Base-by-base conservation (phyloP, 1,284 basidiomycete species). In the Phellinidium pouzarii region DNA sequence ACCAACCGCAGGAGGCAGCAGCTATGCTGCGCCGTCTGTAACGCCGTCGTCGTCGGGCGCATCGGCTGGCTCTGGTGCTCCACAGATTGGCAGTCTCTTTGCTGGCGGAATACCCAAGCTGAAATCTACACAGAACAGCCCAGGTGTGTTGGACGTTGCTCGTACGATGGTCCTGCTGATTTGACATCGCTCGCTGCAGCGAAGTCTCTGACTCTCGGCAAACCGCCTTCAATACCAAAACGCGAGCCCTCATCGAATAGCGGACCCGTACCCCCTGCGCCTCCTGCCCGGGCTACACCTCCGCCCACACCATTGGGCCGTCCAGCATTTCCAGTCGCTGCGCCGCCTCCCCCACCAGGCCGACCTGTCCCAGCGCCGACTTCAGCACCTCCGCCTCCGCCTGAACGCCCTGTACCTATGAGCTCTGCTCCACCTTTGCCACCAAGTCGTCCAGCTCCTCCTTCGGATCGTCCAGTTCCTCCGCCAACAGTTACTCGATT, bases 81-180 rank as follows among this genome's bases (percentile, higher is more conserved):
- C 90, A 31, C 91, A 93, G 64, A 71, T 94, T 11, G 93, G 83
- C 25, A 86, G 82, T 3, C 67, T 95, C 4, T 94, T 95, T 63
- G 91, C 92, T 37, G 91, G 90, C 20, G 92, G 93, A 1, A 85
- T 95, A 74, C 93, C 93, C 1, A 92, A 90, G 64, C 66, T 95
- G 61, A 94, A 87, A 71, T 82, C 88, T 50, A 77, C 85, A 19
- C 87, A 82, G 17, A 75, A 79, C 55, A 73, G 61, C 52, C 62
- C 72, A 57, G 76, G 85, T 86, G 62, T 60, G 76, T 63, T 60
- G 40, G 46, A 38, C 55, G 52, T 45, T 56, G 53, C 48, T 52
- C 52, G 55, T 52, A n/a, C 31, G 34, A 54, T 51, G 44, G 29
- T 42, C 19, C 19, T 23, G 36, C 43, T 47, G 52, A 48, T 53